These are phyloP conservation scores for Mucor indicus DNA, from an alignment of 371 early-diverging fungal genomes.

Conservation along the genomic window DNA sequence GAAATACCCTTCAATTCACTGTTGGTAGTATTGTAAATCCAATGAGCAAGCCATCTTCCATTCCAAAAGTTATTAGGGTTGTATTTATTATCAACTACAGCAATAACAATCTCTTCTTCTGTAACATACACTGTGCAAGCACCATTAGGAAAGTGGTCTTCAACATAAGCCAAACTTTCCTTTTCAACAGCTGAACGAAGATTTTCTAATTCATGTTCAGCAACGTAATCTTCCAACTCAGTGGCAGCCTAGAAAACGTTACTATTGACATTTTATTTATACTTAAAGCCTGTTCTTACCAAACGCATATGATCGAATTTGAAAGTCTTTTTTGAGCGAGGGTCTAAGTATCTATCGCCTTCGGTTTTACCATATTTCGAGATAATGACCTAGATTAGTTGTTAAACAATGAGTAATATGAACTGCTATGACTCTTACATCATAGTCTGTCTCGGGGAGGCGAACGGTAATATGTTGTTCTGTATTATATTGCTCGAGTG, in stretches of 20 bases:
- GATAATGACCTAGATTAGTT: constrained; percentile 59
- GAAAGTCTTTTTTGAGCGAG: constrained; percentile 64
- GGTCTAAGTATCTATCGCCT: constrained; percentile 70
- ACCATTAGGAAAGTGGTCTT: constrained; percentile 81
- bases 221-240: constrained; percentile 55
- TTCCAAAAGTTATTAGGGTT: constrained; percentile 94
- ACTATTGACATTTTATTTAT: too few species aligned
- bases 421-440: constrained; percentile 41
- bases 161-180: constrained; percentile 59
- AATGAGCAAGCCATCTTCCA: constrained; percentile 88
- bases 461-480: constrained; percentile 75
- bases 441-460: constrained; percentile 61
- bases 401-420: not conserved
- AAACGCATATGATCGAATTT: constrained; percentile 74
- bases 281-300: constrained; percentile 25
- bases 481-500: constrained; percentile 81
- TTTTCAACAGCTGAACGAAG: constrained; percentile 62
- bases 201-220: constrained; percentile 45
- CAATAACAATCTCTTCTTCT: constrained; percentile 55
- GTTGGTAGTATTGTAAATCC: constrained; percentile 61
- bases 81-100: constrained; percentile 86
- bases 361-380: constrained; percentile 69
- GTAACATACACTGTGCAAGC: constrained; percentile 61
- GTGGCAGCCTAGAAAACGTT: constrained; percentile 55
- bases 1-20: constrained; percentile 67